phyloP scores from a whole-genome alignment of 2,329 filamentous ascomycete species.

The Clonostachys sp. region DNA sequence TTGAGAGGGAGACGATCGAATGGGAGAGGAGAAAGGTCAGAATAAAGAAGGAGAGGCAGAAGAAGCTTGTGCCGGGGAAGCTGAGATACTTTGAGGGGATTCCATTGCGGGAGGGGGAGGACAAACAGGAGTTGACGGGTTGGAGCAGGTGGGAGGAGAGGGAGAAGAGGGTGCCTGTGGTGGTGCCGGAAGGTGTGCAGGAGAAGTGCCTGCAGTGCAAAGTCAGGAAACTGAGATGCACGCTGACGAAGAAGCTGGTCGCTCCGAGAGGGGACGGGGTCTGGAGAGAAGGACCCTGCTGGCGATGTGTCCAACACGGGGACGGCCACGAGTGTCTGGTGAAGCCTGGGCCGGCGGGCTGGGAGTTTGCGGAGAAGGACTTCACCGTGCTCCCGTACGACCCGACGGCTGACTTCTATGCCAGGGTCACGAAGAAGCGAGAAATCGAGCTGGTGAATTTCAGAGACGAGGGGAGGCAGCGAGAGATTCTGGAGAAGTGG shows the following conservation, averaged over 20 bases:
- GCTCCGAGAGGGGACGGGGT: not conserved
- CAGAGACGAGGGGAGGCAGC: not conserved
- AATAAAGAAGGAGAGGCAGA: not conserved
- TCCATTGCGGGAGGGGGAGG: too few species aligned
- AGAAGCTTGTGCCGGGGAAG: not conserved
- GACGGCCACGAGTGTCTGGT: not conserved
- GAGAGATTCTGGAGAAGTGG: not conserved
- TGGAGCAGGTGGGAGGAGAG: conserved; percentile 1
- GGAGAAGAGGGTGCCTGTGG: conserved; percentile 2
- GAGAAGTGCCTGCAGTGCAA: conserved; percentile 15
- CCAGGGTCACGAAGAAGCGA: not conserved
- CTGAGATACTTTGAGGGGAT: too few species aligned
- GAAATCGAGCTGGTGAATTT: not conserved
- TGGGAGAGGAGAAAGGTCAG: not conserved
- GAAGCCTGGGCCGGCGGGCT: not conserved
- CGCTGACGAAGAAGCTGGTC: conserved; percentile 4
- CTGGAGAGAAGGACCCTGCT: not conserved
- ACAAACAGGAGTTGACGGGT: not conserved
- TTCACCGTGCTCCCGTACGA: not conserved
- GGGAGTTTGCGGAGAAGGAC: not conserved
- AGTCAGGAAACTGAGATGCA: conserved; percentile 12
- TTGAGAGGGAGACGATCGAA: not conserved
- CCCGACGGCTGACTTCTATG: not conserved
- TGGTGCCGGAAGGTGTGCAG: conserved; percentile 2
- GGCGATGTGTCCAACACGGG: not conserved